Evolutionary conservation across 1,284 basidiomycete genomes (phyloP).

Genomic region (Marasmius oreades): DNA sequence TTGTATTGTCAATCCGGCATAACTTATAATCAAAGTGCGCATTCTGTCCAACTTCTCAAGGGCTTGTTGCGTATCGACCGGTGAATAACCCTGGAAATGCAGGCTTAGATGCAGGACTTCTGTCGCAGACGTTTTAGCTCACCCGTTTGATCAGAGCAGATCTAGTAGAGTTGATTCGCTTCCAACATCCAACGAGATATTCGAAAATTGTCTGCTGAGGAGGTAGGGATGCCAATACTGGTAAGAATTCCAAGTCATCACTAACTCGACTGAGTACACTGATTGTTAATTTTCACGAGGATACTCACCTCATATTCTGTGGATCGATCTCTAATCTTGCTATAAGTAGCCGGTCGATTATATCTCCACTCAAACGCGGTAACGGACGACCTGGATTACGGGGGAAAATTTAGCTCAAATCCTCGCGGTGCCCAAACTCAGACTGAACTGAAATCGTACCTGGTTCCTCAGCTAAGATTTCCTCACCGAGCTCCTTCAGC

Average conservation of each 20-base stretch:
- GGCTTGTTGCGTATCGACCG: conserved; percentile 62
- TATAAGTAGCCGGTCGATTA: conserved; percentile 82
- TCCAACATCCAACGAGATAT: conserved; percentile 92
- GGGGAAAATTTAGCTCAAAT: neutral
- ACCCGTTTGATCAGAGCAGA: conserved; percentile 63
- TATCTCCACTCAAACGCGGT: conserved; percentile 45
- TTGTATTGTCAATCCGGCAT: conserved; percentile 86
- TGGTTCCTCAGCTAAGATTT: conserved; percentile 66
- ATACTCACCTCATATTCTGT: conserved; percentile 63
- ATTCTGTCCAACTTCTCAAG: conserved; percentile 66
- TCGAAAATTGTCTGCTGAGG: conserved; percentile 83
- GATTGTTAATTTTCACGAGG: neutral
- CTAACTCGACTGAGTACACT: conserved; percentile 32
- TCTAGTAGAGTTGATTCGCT: conserved; percentile 64
- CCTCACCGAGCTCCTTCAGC: conserved; percentile 76
- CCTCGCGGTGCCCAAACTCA: conserved; percentile 13
- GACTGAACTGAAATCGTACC: conserved; percentile 35
- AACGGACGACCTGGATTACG: conserved; percentile 25
- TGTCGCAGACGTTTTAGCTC: conserved; percentile 10
- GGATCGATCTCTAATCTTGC: conserved; percentile 85
- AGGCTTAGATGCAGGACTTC: neutral
- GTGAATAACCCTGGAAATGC: conserved; percentile 50
- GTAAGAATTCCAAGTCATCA: conserved; percentile 78
- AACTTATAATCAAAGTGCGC: conserved; percentile 82
- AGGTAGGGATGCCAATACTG: conserved; percentile 78